Evolutionary conservation across 2,329 filamentous ascomycete genomes (phyloP).

Genomic region (Fusarium stilboides): DNA sequence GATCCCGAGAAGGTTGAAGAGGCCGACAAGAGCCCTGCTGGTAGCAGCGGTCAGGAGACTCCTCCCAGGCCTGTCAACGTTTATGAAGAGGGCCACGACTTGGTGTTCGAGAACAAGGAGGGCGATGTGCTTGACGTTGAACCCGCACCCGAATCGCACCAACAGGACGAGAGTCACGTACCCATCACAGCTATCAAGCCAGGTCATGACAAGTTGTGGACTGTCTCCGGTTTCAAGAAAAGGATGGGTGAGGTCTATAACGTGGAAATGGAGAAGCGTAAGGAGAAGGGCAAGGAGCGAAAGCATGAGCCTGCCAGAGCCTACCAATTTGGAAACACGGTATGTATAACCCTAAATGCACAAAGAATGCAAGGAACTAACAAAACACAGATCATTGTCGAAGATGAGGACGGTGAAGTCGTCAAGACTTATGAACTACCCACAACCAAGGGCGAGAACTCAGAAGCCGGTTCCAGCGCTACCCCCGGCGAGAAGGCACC

Average conservation of each 20-base stretch:
- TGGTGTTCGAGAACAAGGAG: slow-evolving; percentile 87
- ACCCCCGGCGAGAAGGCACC: slow-evolving; percentile 55
- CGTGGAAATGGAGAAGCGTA: slow-evolving; percentile 74
- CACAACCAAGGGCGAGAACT: slow-evolving; percentile 58
- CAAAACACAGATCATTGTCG: slow-evolving; percentile 80
- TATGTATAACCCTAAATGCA: slow-evolving; percentile 55
- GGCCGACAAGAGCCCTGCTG: slow-evolving; percentile 42
- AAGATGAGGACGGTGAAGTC: slow-evolving; percentile 89
- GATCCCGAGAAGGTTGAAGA: slow-evolving; percentile 47
- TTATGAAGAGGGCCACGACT: slow-evolving; percentile 84
- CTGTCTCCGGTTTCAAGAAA: slow-evolving; percentile 62
- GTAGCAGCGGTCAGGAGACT: slow-evolving; percentile 41
- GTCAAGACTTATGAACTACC: slow-evolving; percentile 87
- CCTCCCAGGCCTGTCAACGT: slow-evolving; percentile 69
- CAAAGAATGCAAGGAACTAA: slow-evolving; percentile 47
- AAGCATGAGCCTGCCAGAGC: slow-evolving; percentile 82
- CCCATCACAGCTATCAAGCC: slow-evolving; percentile 43
- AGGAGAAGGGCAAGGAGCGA: slow-evolving; percentile 74
- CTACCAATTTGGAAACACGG: slow-evolving; percentile 87
- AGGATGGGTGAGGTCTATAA: slow-evolving; percentile 68
- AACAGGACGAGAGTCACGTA: slow-evolving; percentile 32
- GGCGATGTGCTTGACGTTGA: slow-evolving; percentile 86
- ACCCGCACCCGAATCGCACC: slow-evolving; percentile 34
- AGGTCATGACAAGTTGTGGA: slow-evolving; percentile 52
- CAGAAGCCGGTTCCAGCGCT: slow-evolving; percentile 59